Base-by-base conservation (phyloP, 495 filamentous ascomycete species). In the Rostrohypoxylon terebratum region DNA sequence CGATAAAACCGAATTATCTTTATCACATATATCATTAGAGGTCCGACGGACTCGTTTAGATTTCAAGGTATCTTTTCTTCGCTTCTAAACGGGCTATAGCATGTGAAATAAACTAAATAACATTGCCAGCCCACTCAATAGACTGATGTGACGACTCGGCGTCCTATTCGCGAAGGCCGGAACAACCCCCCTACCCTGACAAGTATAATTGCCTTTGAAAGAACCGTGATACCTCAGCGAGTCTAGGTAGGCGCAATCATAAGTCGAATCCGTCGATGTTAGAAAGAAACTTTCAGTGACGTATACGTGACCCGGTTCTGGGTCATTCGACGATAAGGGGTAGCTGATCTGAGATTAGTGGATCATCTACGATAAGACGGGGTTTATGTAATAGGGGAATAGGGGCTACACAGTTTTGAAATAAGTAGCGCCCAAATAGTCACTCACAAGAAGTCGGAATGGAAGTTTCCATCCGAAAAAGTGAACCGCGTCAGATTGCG, bases 371-470 rank as follows among this genome's bases (percentile, higher is more conserved):
- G 14, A 28, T 1, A 38, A 40, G n/a, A 23, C 5, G 42, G 3
- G 55, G 14, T 34, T 28, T 28, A 28, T 28, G 36, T n/a, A 38
- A 11, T 42, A n/a, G 36, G 13, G 55, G 36, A 7, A 25, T n/a
- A 21, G 31, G 34, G 9, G 18, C 9, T 13, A 18, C n/a, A 11
- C 33, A 11, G 9, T n/a, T 58, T 20, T 38, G 4, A 11, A 11
- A n/a, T n/a, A n/a, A n/a, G n/a, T n/a, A n/a, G n/a, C n/a, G n/a
- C n/a, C n/a, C 38, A 16, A n/a, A 20, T n/a, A 45, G 16, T n/a
- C 21, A 59, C 61, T 71, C 25, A 64, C 68, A 64, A 71, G 44
- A 66, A 71, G 28, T 66, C n/a, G 16, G 54, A 60, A 25, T 66
- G 68, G 33, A 65, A 59, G 31, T 60, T 53, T 3, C 61, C 61